These are phyloP conservation scores for Aspergillus sp. DNA, from an alignment of 2,329 filamentous ascomycete genomes.

Conservation along the genomic window DNA sequence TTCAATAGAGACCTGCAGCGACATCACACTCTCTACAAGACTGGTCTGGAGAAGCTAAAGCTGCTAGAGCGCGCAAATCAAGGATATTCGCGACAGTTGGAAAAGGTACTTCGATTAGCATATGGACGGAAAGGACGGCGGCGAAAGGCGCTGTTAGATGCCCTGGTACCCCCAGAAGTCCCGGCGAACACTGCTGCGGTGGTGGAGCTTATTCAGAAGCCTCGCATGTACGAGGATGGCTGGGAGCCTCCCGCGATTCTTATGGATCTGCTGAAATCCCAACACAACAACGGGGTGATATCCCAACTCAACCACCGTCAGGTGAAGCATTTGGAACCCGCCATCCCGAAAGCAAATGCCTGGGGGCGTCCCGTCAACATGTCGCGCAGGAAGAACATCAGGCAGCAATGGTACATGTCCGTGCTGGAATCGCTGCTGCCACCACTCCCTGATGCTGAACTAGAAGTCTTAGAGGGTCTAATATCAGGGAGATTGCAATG, in stretches of 20 bases:
- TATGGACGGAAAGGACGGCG: constrained; percentile 59
- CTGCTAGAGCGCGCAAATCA: constrained; percentile 54
- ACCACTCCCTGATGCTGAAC: constrained; percentile 39
- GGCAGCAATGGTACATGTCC: constrained; percentile 37
- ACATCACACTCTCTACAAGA: constrained; percentile 22
- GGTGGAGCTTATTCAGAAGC: constrained; percentile 16
- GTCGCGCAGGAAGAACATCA: constrained; percentile 34
- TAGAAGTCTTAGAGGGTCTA: constrained; percentile 32
- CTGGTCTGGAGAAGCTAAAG: constrained; percentile 40
- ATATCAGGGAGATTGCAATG: constrained; percentile 33
- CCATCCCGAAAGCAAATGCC: constrained; percentile 34
- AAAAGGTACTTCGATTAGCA: constrained; percentile 53
- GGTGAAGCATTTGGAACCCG: constrained; percentile 26
- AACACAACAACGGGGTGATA: constrained; percentile 29
- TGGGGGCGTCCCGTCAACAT: constrained; percentile 34
- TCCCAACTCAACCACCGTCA: constrained; percentile 22
- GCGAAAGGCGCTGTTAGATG: constrained; percentile 47
- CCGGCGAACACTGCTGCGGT: constrained; percentile 23
- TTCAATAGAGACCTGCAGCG: constrained; percentile 15
- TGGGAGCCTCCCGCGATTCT: constrained; percentile 37
- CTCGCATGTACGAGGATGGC: constrained; percentile 23
- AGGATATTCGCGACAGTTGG: constrained; percentile 52
- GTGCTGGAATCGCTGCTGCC: constrained; percentile 34
- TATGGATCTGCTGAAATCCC: constrained; percentile 33
- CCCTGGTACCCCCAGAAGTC: constrained; percentile 28